These are phyloP conservation scores for Hypoxylon trugodes DNA, from an alignment of 495 filamentous ascomycete species.

Conservation along the genomic window DNA sequence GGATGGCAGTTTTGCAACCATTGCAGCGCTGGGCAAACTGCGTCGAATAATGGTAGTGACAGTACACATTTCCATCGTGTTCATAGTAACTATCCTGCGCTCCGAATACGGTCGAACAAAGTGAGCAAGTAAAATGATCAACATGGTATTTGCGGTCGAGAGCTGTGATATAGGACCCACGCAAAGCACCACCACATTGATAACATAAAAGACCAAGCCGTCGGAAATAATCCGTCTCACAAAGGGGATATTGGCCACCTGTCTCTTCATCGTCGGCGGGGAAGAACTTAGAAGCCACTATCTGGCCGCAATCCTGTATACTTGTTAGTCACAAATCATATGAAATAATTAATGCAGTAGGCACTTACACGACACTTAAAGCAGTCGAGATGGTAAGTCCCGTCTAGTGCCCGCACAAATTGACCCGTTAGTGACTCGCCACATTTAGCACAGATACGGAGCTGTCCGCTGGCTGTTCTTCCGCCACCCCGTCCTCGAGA, in stretches of 20 bases:
- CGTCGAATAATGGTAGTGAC: conserved; percentile 98
- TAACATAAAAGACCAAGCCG: conserved; percentile 90
- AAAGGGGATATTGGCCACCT: conserved; percentile 89
- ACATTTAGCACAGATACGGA: conserved; percentile 87
- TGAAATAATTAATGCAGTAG: not conserved
- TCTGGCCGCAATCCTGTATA: conserved; percentile 90
- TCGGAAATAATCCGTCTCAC: conserved; percentile 97
- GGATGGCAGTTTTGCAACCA: conserved; percentile 95
- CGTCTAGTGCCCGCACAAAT: conserved; percentile 91
- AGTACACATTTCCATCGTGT: conserved; percentile 95
- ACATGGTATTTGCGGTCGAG: conserved; percentile 98
- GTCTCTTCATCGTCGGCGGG: conserved; percentile 90
- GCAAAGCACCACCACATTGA: conserved; percentile 90
- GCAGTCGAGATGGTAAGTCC: conserved; percentile 96
- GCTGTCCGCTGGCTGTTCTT: conserved; percentile 60
- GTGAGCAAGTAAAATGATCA: conserved; percentile 98
- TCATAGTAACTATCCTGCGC: conserved; percentile 99
- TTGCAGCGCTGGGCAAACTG: conserved; percentile 96
- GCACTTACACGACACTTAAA: conserved; percentile 91
- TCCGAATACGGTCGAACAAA: conserved; percentile 96
- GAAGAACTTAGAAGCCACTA: conserved; percentile 98
- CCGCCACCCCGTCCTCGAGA: conserved; percentile 54
- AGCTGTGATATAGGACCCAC: conserved; percentile 98
- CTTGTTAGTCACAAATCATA: conserved; percentile 22
- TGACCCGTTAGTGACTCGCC: conserved; percentile 86